Base-by-base conservation (phyloP, 1,139 yeast species). In the Taiozyma onychis region DNA sequence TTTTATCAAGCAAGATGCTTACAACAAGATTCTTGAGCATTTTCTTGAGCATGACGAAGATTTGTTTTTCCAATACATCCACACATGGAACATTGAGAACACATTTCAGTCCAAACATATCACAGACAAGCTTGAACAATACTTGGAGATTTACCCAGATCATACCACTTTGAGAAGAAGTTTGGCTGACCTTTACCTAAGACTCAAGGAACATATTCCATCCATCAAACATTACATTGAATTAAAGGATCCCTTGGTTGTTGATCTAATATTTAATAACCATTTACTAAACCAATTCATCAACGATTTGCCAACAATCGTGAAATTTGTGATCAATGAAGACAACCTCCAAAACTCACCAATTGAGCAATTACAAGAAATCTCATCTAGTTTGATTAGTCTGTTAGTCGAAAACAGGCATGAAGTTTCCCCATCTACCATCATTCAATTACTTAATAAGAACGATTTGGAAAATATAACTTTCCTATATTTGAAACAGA, bases 381-480 rank as follows among this genome's bases (percentile, higher is more conserved):
- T 66, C 39, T 62, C 86, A 9, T 51, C 58, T 2, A 77, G 75
- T 18, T 70, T 84, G 0, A 70, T 89, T 10, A 66, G 74, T 3
- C 71, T 86, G 10, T 71, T 90, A 28, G 85, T 85, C 2, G 80
- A 76, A 9, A 80, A 81, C 44, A 71, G 90, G 41, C 86, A 83
- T 57, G 90, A 87, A 58, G 69, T 89, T 1, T 56, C 74, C 1
- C 83, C 95, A 0, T 58, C 61, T 1, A 66, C 68, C 4, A 70
- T 90, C 0, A 68, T 88, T 0, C 58, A 70, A 1, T 60, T 77
- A 34, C 74, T 89, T 61, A 55, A 67, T 3, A 61, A 70, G 6
- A 61, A 70, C 27, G 66, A 68, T 9, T 68, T 86, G 45, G 74
- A 80, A 41, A 69, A 80, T 37, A 72, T 89, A 18, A 77, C 78